phyloP scores from a whole-genome alignment of 1,284 basidiomycete genomes.

The Sanghuangporus sanghuang region DNA sequence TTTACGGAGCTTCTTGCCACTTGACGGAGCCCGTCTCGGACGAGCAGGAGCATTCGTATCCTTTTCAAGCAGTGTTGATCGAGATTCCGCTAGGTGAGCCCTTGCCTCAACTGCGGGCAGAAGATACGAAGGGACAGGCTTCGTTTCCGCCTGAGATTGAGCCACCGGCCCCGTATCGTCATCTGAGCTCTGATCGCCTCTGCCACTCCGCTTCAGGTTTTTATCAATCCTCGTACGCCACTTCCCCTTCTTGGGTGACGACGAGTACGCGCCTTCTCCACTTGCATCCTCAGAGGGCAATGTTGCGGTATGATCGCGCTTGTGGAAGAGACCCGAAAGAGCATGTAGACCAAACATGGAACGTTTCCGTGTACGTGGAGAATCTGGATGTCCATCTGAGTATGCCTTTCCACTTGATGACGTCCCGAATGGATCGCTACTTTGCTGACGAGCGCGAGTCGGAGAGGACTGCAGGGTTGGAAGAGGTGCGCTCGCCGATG shows the following conservation, averaged over 20 bases:
- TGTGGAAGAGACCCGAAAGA: constrained; percentile 34
- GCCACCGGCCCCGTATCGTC: constrained; percentile 23
- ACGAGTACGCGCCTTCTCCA: constrained; percentile 12
- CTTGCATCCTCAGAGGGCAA: background rate
- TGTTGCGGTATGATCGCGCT: background rate
- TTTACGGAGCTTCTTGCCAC: constrained; percentile 11
- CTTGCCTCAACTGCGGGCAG: background rate
- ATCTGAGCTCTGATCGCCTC: constrained; percentile 31
- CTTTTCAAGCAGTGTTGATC: background rate
- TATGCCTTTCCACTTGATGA: background rate
- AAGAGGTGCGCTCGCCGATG: constrained; percentile 6
- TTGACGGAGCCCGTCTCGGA: background rate
- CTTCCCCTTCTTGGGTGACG: constrained; percentile 18
- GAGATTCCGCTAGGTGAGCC: background rate
- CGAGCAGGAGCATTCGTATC: background rate
- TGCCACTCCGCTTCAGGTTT: constrained; percentile 34
- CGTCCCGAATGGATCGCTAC: constrained; percentile 5
- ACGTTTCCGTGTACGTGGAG: constrained; percentile 10
- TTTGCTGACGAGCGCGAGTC: background rate
- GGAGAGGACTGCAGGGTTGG: background rate
- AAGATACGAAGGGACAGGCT: background rate
- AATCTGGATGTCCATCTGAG: background rate
- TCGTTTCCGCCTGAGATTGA: constrained; percentile 1
- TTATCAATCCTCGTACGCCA: constrained; percentile 48
- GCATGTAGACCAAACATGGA: constrained; percentile 30